Conservation (phyloP, 1,284 basidiomycete species). For the Sutorius eximius region DNA sequence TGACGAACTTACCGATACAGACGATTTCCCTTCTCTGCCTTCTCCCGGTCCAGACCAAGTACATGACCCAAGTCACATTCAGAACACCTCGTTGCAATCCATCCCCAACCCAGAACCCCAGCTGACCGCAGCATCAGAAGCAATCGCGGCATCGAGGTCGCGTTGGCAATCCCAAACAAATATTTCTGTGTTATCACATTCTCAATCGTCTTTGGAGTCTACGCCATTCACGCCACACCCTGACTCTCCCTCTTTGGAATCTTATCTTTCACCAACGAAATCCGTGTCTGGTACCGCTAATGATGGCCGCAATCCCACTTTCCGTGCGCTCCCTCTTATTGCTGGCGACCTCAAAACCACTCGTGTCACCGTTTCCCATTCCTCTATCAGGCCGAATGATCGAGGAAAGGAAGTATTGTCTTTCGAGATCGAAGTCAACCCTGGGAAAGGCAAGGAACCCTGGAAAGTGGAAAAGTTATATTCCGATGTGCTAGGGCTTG, state of each 20-base stretch:
- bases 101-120: conserved; percentile 8
- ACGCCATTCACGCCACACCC: conserved; percentile 17
- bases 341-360: conserved; percentile 67
- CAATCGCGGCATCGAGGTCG: conserved; percentile 14
- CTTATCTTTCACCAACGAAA: conserved; percentile 31
- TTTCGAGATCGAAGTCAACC: conserved; percentile 73
- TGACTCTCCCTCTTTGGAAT: conserved; percentile 33
- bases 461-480: conserved; percentile 97
- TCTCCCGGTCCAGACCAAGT: conserved; percentile 28
- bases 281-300: conserved; percentile 9
- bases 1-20: conserved; percentile 35
- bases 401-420: conserved; percentile 85
- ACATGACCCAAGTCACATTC: conserved; percentile 10
- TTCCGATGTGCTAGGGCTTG: conserved; percentile 85
- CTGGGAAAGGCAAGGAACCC: conserved; percentile 61
- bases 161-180: conserved; percentile 29
- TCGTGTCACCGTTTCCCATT: conserved; percentile 62
- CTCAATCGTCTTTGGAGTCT: conserved; percentile 30
- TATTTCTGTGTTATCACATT: conserved; percentile 25
- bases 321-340: conserved; percentile 72
- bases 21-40: conserved; percentile 45
- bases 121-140: conserved; percentile 7
- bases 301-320: conserved; percentile 34
- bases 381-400: conserved; percentile 81
- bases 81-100: conserved; percentile 12